phyloP scores from a whole-genome alignment of 2,329 filamentous ascomycete genomes.

The Eurotiales sp. region DNA sequence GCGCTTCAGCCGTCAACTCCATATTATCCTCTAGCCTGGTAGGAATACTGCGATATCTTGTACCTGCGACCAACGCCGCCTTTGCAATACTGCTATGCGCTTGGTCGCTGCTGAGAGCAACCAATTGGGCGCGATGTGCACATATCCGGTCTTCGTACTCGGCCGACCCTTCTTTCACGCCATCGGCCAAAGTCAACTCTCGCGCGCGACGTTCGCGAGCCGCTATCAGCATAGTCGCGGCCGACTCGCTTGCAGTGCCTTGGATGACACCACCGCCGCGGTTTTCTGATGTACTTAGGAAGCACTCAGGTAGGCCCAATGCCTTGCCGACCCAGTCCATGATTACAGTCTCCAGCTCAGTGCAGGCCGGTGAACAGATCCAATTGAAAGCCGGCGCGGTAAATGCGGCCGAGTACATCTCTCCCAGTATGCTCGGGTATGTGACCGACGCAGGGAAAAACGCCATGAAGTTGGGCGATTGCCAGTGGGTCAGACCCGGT shows the following conservation, averaged over 20 bases:
- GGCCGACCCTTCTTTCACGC: constrained; percentile 41
- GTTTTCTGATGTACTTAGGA: constrained; percentile 63
- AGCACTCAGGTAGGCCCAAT: constrained; percentile 68
- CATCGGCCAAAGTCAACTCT: constrained; percentile 52
- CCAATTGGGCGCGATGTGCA: constrained; percentile 64
- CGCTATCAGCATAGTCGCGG: constrained; percentile 81
- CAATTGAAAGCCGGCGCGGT: constrained; percentile 94
- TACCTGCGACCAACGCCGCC: constrained; percentile 78
- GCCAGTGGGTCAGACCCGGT: constrained; percentile 91
- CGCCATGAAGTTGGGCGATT: constrained; percentile 90
- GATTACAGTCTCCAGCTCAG: constrained; percentile 88
- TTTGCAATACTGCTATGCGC: constrained; percentile 84
- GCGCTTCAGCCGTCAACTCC: constrained; percentile 62
- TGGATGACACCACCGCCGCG: constrained; percentile 88
- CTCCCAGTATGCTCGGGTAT: constrained; percentile 80
- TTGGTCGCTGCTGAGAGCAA: constrained; percentile 75
- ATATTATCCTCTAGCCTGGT: constrained; percentile 62
- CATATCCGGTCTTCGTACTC: constrained; percentile 69
- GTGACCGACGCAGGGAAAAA: constrained; percentile 84
- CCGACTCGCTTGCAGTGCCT: constrained; percentile 81
- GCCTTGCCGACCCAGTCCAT: constrained; percentile 86
- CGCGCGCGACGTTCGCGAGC: constrained; percentile 75
- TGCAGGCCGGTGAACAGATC: constrained; percentile 89
- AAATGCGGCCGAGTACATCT: constrained; percentile 87
- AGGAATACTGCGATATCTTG: constrained; percentile 70